Base-by-base conservation (phyloP, 306 rosid species). In the Myrica gale region DNA sequence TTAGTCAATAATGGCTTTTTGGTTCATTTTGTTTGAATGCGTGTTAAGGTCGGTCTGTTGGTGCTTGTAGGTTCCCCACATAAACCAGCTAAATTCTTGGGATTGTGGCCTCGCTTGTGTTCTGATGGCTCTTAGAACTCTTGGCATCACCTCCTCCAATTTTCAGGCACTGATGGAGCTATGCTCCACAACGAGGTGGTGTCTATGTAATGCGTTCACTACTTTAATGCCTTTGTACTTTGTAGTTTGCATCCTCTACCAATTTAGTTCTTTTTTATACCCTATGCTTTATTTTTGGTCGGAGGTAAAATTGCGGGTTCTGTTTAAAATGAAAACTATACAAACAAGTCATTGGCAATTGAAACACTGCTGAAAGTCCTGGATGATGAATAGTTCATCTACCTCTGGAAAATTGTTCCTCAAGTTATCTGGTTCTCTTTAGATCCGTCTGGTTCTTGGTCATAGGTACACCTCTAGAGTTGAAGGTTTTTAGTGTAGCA, bases 51-150 rank as follows among this genome's bases (percentile, higher is more conserved):
- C 53, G 39, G 55, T 70, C 62, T 41, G 13, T 60, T 83, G 78
- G 63, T 88, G 85, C 80, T 84, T 82, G 60, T 84, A 95, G 99
- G 97, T 95, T 78, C 92, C 96, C 5, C 98, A 88, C 66, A 62
- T 92, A 77, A 88, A 88, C 85, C 99, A 95, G 82, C 80, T 82
- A 68, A 58, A 95, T 79, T 85, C 92, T 79, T 95, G 99, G 99
- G 99, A 95, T 83, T 95, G 99, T 72, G 99, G 99, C 79, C 97
- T 95, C 43, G 99, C 99, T 76, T 95, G 99, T 61, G 88, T 89
- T 74, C 65, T 84, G 81, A 95, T 95, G 98, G 93, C 89, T 81
- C 77, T 95, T 82, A 67, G 81, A 78, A 85, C 90, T 46, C 52
- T 92, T 76, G 93, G 97, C 68, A 84, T 85, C 76, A 82, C 87